These are phyloP conservation scores for Stropharia rugosoannulata DNA, from an alignment of 768 basidiomycete species.

Conservation along the genomic window DNA sequence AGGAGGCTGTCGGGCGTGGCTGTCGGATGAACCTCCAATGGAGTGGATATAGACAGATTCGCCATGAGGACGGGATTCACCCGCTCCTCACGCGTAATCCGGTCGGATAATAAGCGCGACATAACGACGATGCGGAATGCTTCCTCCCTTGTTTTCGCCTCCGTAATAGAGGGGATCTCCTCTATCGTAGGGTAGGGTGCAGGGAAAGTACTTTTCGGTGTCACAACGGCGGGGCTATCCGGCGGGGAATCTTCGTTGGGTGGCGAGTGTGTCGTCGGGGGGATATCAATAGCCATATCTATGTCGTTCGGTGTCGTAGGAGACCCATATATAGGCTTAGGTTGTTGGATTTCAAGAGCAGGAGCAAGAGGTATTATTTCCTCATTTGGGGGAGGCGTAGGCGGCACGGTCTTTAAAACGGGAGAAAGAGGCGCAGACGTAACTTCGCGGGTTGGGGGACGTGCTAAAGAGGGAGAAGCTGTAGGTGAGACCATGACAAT, in stretches of 20 bases:
- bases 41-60: slow-evolving; percentile 48
- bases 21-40: slow-evolving; percentile 25
- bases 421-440: background rate
- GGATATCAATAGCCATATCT: slow-evolving; percentile 15
- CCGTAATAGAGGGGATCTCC: slow-evolving; percentile 37
- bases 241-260: slow-evolving; percentile 9
- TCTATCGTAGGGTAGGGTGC: slow-evolving; percentile 14
- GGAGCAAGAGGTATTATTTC: background rate
- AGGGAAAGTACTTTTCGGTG: slow-evolving; percentile 5
- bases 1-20: slow-evolving; percentile 44
- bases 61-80: slow-evolving; percentile 62
- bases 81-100: slow-evolving; percentile 60
- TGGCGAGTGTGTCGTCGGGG: slow-evolving; percentile 21
- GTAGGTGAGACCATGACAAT: too few species aligned
- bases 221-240: background rate
- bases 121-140: slow-evolving; percentile 64
- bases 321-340: slow-evolving; percentile 14
- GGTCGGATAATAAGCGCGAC: slow-evolving; percentile 58
- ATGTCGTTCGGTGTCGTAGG: slow-evolving; percentile 8
- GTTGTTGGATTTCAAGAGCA: slow-evolving; percentile 14
- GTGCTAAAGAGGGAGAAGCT: too few species aligned
- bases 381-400: background rate
- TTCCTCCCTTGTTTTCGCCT: slow-evolving; percentile 51
- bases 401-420: background rate
- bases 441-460: too few species aligned